These are phyloP conservation scores for Vickermania ingenoplastis DNA, from an alignment of 208 protist genomes.

Conservation along the genomic window DNA sequence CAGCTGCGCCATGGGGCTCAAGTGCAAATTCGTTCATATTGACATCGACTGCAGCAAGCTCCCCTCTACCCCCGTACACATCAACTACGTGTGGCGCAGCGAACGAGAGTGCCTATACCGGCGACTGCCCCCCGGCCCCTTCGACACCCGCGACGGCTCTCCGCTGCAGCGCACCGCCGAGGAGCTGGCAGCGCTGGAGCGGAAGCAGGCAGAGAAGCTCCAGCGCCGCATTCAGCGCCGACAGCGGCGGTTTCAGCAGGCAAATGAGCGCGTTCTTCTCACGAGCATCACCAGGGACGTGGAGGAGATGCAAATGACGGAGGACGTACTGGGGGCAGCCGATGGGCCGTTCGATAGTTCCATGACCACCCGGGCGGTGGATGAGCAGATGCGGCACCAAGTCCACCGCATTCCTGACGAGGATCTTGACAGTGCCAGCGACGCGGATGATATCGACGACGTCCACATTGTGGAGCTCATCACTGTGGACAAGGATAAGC, in stretches of 20 bases:
- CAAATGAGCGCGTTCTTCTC: not conserved
- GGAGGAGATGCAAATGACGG: too few species aligned
- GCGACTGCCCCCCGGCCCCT: slow-evolving; percentile 24
- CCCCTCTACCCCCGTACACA: slow-evolving; percentile 57
- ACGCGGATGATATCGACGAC: not conserved
- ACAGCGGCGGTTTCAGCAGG: not conserved
- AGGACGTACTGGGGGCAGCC: too few species aligned
- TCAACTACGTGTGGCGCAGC: slow-evolving; percentile 73
- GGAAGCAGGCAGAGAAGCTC: slow-evolving; percentile 5
- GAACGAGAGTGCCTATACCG: slow-evolving; percentile 55
- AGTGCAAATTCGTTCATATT: slow-evolving; percentile 77
- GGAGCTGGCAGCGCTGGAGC: not conserved
- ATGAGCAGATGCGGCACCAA: not conserved
- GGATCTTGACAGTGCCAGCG: not conserved
- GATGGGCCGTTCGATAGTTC: not conserved
- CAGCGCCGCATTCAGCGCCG: not conserved
- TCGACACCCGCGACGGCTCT: not conserved
- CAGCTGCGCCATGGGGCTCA: slow-evolving; percentile 46
- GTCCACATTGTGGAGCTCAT: not conserved
- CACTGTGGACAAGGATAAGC: not conserved
- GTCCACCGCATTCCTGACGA: not conserved
- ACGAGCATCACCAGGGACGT: too few species aligned
- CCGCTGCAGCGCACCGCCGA: slow-evolving; percentile 6
- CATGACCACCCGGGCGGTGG: not conserved
- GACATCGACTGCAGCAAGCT: slow-evolving; percentile 43